Base-by-base conservation (phyloP, 2,329 filamentous ascomycete species). In the Pseudocercospora musae region DNA sequence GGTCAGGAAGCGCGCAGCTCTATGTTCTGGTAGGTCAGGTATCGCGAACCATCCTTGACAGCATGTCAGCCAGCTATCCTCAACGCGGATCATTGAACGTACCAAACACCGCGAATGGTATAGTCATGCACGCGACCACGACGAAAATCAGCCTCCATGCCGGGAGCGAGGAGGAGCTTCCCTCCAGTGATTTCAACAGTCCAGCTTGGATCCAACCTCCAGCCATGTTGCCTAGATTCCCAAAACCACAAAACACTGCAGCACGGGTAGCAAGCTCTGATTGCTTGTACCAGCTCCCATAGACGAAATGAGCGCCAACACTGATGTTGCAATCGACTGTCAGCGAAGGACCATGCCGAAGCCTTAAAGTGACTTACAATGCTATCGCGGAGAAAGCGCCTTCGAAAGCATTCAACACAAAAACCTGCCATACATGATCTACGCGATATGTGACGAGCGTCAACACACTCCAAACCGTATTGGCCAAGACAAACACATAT, bases 171-270 rank as follows among this genome's bases (percentile, higher is more conserved):
- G 69, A 67, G 10, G 59, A 48, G 33, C 73, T 74, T 1, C 75
- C 77, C 23, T 74, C 72, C 1, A 80, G 63, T 5, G 73, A 73
- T 11, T 73, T 62, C 48, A 80, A 64, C 23, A 80, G 62, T 2
- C 74, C 78, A 0, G 78, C 78, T 62, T 80, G 78, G 23, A 81
- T 80, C 78, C 78, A 80, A 0, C 78, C 77, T 2, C 78, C 78
- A 0, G 78, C 74, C 77, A 80, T 79, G 25, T 75, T 79, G 0
- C 78, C 78, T 4, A 80, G 52, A 53, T 80, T 77, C 0, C 78
- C 78, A 49, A 79, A 79, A 0, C 74, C 73, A 58, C 78, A 79
- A 52, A 81, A 80, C 21, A 78, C 68, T 4, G 76, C 76, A n/a
- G 76, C 76, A 23, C 76, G 69, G 2, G 73, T 78, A 0, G 77